Percentiles rank a stretch among this genome's conserved stretches.
Conservation (phyloP, 139 green algal species). For the Chlorella sp. region DNA sequence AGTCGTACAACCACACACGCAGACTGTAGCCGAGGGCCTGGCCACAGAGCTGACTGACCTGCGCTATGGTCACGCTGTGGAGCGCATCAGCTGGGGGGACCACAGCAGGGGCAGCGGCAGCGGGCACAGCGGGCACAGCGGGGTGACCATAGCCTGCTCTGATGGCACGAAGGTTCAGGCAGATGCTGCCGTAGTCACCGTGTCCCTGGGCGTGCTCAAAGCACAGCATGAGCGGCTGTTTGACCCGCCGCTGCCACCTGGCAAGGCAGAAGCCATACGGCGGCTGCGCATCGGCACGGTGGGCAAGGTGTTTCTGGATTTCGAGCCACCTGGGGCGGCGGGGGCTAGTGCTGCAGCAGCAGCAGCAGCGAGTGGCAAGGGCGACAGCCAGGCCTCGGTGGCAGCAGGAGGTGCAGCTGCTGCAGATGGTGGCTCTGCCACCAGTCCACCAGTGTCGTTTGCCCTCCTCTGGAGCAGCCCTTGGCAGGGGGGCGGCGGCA, state of each 20-base stretch:
- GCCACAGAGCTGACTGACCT: constrained; percentile 40
- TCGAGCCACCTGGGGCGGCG: neutral
- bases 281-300: constrained; percentile 35
- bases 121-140: neutral
- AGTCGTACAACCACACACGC: neutral
- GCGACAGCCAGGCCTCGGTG: neutral
- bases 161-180: constrained; percentile 17
- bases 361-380: neutral
- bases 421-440: neutral
- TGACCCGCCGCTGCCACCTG: constrained; percentile 31
- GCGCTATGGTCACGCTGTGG: constrained; percentile 19
- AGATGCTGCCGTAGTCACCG: constrained; percentile 50
- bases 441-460: constrained; percentile 17
- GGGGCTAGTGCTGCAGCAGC: neutral
- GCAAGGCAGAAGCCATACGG: constrained; percentile 33
- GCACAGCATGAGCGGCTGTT: constrained; percentile 33
- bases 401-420: neutral
- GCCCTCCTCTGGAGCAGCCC: constrained; percentile 34
- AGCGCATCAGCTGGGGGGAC: constrained; percentile 28
- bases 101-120: neutral
- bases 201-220: constrained; percentile 56
- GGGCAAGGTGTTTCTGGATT: constrained; percentile 45
- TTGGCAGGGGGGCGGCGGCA: neutral
- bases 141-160: constrained; percentile 25
- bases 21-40: constrained; percentile 47